Evolutionary conservation across 2,329 filamentous ascomycete species (phyloP).

Genomic region (Beauveria caledonica): DNA sequence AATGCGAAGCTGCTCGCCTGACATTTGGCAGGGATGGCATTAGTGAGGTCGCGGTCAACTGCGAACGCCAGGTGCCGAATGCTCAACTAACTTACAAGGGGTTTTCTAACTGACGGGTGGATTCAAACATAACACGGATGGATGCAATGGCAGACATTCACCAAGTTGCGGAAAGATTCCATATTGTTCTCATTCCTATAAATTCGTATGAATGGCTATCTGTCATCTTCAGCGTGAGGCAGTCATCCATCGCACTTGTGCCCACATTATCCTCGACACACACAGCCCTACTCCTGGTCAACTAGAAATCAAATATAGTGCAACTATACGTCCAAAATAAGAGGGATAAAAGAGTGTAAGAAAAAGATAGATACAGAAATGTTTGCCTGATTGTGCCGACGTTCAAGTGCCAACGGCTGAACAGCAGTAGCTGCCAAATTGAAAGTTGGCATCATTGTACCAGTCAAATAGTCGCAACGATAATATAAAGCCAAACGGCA

Average conservation of each 20-base stretch:
- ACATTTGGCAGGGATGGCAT: neutral
- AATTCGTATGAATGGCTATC: neutral
- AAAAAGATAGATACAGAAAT: conserved; percentile 13
- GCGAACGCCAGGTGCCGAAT: neutral
- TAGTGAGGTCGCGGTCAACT: neutral
- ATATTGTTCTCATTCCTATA: conserved; percentile 9
- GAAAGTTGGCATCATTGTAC: conserved; percentile 5
- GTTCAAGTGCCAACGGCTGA: conserved; percentile 19
- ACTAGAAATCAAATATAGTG: conserved; percentile 6
- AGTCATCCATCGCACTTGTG: neutral
- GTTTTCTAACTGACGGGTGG: too few species aligned
- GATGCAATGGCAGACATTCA: neutral
- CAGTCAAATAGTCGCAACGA: neutral
- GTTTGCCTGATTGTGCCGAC: neutral
- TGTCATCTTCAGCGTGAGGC: conserved; percentile 1
- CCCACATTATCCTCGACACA: neutral
- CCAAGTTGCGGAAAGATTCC: neutral
- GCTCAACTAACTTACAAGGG: too few species aligned
- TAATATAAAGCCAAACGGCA: neutral
- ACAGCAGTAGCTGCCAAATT: conserved; percentile 12
- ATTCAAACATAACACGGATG: too few species aligned
- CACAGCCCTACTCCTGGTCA: conserved; percentile 7
- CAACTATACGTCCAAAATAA: conserved; percentile 1
- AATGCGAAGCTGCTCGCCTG: neutral
- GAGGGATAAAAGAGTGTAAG: neutral